phyloP scores from a whole-genome alignment of 768 basidiomycete genomes.

The Lactarius indigo region DNA sequence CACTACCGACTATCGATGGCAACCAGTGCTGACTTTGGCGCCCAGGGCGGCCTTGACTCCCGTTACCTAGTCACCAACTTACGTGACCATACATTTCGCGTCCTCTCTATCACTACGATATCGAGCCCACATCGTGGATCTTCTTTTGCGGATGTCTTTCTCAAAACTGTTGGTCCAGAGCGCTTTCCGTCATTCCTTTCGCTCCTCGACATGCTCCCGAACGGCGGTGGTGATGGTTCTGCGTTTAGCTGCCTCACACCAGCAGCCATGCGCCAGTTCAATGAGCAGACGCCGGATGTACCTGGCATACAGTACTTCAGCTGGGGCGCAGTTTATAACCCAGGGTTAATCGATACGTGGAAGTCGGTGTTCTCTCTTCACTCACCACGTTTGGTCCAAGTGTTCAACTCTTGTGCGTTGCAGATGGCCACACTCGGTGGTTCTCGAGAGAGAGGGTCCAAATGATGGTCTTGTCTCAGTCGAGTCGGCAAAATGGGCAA shows the following conservation, averaged over 20 bases:
- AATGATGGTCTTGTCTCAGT: slow-evolving; percentile 97
- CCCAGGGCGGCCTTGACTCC: slow-evolving; percentile 88
- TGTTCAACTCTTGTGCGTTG: background rate
- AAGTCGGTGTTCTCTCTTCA: slow-evolving; percentile 39
- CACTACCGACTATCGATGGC: background rate
- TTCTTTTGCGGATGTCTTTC: slow-evolving; percentile 88
- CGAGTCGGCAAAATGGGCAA: slow-evolving; percentile 83
- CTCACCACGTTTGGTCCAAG: background rate
- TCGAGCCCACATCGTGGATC: slow-evolving; percentile 94
- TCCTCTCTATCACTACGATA: slow-evolving; percentile 89
- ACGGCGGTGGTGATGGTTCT: slow-evolving; percentile 90
- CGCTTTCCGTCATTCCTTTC: slow-evolving; percentile 69
- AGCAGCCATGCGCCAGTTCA: slow-evolving; percentile 85
- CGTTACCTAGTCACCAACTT: slow-evolving; percentile 85
- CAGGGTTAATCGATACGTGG: slow-evolving; percentile 90
- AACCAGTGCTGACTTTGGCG: slow-evolving; percentile 12
- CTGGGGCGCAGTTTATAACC: slow-evolving; percentile 91
- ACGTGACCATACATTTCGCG: slow-evolving; percentile 68
- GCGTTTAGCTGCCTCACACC: slow-evolving; percentile 88
- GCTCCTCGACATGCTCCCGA: slow-evolving; percentile 80
- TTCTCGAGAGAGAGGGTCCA: slow-evolving; percentile 84
- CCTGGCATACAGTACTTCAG: slow-evolving; percentile 84
- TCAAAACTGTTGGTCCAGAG: slow-evolving; percentile 62
- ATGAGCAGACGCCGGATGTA: slow-evolving; percentile 78
- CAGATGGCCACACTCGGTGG: slow-evolving; percentile 37